Evolutionary conservation across 2,329 filamentous ascomycete species (phyloP), one percentile per base, ranked within the genome.

Genomic region (Monosporascus sp.): DNA sequence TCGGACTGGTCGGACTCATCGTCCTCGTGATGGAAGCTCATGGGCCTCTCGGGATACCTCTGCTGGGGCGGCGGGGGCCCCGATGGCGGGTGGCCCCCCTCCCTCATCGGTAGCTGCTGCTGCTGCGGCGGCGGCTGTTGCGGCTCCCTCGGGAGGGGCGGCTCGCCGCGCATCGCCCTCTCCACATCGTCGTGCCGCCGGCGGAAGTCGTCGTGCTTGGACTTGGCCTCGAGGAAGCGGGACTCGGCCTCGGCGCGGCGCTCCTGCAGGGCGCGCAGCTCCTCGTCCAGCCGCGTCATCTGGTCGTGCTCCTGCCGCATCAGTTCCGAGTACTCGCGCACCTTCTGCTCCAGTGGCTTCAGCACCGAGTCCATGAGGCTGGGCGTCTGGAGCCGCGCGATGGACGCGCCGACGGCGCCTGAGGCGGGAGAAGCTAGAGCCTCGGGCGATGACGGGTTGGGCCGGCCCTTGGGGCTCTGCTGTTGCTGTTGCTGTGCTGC

Each of bases 381-480:
- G 18, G 74, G 74, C 54, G 71, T 74, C 56, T 74, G 70, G 52
- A 76, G 65, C n/a, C 74, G 73, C 56, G 66, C 66, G 62, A 76
- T 72, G 39, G 56, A 54, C 3, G 54, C 57, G 2, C 55, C 60
- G 39, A 51, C 54, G 34, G 51, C 37, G 15, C 50, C 62, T 50
- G 5, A 56, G 51, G n/a, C 52, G 49, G 49, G 52, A 27, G 41
- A 54, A 55, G 17, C 46, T 20, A 18, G 27, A 34, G 17, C 34
- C 46, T 17, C 42, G 18, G 20, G 6, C 15, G 46, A 48, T 18
- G 46, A 48, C 11, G 46, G 22, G 6, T 20, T 25, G 15, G 36
- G 18, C 22, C 36, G 37, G 36, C 27, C 22, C 39, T 42, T 42
- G 41, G 27, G 25, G 27, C 18, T 20, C 2, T 25, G 27, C 20